Evolutionary conservation across 306 rosid genomes (phyloP).

Genomic region (Argentina anserina): DNA sequence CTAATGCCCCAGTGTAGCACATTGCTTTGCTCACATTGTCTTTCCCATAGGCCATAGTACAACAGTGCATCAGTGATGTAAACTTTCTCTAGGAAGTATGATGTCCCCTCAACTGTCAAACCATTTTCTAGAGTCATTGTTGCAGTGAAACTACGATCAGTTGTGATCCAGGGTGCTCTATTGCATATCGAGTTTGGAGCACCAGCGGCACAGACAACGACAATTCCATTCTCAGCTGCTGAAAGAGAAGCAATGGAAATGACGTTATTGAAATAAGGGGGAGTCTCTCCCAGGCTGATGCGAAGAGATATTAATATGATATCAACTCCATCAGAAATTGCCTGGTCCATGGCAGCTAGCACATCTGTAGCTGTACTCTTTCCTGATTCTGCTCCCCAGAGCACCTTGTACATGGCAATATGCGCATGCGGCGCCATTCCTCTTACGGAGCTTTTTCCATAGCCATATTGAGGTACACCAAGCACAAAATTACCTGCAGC

Average conservation of each 20-base stretch:
- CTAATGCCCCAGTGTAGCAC: not conserved
- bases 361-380: not conserved
- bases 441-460: constrained; percentile 11
- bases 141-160: constrained; percentile 7
- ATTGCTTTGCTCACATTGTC: constrained; percentile 7
- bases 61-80: not conserved
- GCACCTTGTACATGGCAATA: constrained; percentile 23
- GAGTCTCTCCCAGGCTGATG: not conserved
- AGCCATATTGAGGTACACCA: constrained; percentile 10
- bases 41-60: constrained; percentile 15
- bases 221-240: constrained; percentile 11
- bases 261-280: not conserved
- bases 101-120: not conserved
- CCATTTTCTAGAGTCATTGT: not conserved
- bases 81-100: constrained; percentile 8
- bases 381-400: not conserved
- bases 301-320: constrained; percentile 6
- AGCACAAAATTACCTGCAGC: constrained; percentile 14
- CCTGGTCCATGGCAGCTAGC: constrained; percentile 20
- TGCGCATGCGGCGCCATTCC: constrained; percentile 19
- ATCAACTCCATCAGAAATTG: constrained; percentile 17
- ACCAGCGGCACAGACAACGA: constrained; percentile 5
- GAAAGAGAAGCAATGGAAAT: constrained; percentile 18
- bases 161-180: constrained; percentile 23
- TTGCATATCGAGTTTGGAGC: not conserved